Conservation (phyloP, 768 basidiomycete genomes). For the Piloderma croceum region DNA sequence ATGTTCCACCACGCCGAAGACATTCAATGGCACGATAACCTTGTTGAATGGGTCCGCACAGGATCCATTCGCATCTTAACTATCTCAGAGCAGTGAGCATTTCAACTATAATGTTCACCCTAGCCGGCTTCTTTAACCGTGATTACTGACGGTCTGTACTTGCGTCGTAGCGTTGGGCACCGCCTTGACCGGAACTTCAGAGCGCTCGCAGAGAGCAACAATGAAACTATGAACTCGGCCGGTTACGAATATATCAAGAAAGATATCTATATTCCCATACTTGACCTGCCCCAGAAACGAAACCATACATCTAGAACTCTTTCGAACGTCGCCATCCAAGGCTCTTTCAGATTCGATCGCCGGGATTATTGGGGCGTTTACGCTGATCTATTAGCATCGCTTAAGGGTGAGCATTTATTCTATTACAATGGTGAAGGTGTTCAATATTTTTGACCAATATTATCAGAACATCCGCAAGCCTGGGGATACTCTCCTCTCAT, state of each 20-base stretch:
- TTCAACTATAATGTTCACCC: no score
- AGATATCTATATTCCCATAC: slow-evolving; percentile 31
- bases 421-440: no score
- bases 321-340: slow-evolving; percentile 39
- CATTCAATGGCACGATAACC: slow-evolving; percentile 25
- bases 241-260: slow-evolving; percentile 32
- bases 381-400: slow-evolving; percentile 26
- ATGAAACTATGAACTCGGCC: slow-evolving; percentile 22
- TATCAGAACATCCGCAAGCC: slow-evolving; percentile 27
- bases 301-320: slow-evolving; percentile 19
- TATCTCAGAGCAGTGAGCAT: slow-evolving; percentile 37
- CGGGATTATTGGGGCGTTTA: slow-evolving; percentile 34
- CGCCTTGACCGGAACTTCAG: slow-evolving; percentile 27
- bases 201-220: slow-evolving; percentile 26
- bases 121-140: not conserved
- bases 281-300: slow-evolving; percentile 26
- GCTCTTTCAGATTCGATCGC: slow-evolving; percentile 28
- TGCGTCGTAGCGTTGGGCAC: slow-evolving; percentile 21
- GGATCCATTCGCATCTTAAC: slow-evolving; percentile 33
- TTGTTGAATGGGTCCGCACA: slow-evolving; percentile 32
- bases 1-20: slow-evolving; percentile 39
- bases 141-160: not conserved
- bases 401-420: slow-evolving; percentile 23
- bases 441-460: no score
- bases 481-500: slow-evolving; percentile 34